These are phyloP conservation scores for Symbiodinium natans DNA, from an alignment of 73 alveolate genomes.

Conservation along the genomic window DNA sequence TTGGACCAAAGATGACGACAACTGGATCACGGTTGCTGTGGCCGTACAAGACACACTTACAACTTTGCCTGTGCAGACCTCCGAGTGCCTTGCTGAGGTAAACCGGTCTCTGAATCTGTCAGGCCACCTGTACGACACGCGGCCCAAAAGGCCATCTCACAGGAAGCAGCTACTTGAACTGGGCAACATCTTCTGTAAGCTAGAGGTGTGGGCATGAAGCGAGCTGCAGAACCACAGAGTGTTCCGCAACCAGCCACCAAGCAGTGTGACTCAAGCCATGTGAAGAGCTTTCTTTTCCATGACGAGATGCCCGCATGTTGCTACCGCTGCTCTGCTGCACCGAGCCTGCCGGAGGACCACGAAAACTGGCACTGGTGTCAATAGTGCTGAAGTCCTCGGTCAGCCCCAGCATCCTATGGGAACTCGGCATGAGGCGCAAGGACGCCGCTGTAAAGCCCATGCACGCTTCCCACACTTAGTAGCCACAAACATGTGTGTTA, in stretches of 20 bases:
- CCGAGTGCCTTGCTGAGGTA: neutral
- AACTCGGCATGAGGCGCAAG: neutral
- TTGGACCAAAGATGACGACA: neutral
- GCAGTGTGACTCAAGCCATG: too few relatives aligned
- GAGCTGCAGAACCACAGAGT: too few relatives aligned
- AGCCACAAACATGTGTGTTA: too few relatives aligned
- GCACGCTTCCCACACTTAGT: too few relatives aligned
- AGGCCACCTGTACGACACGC: neutral
- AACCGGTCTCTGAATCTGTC: neutral
- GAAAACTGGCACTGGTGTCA: slow-evolving; percentile 15
- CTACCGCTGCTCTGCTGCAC: too few relatives aligned
- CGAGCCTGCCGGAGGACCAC: neutral
- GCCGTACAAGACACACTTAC: too few relatives aligned
- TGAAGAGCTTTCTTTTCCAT: too few relatives aligned
- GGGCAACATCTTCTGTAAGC: neutral
- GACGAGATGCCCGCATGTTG: too few relatives aligned
- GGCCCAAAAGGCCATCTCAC: neutral
- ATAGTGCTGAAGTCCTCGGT: slow-evolving; percentile 10
- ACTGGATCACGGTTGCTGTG: neutral
- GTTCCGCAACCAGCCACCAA: too few relatives aligned
- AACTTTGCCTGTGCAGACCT: neutral
- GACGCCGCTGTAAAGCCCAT: neutral
- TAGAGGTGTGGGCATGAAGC: neutral
- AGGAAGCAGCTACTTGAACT: neutral
- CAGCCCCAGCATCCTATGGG: neutral